Evolutionary conservation across 2,329 filamentous ascomycete species (phyloP).

Genomic region (Neoascochyta sp.): DNA sequence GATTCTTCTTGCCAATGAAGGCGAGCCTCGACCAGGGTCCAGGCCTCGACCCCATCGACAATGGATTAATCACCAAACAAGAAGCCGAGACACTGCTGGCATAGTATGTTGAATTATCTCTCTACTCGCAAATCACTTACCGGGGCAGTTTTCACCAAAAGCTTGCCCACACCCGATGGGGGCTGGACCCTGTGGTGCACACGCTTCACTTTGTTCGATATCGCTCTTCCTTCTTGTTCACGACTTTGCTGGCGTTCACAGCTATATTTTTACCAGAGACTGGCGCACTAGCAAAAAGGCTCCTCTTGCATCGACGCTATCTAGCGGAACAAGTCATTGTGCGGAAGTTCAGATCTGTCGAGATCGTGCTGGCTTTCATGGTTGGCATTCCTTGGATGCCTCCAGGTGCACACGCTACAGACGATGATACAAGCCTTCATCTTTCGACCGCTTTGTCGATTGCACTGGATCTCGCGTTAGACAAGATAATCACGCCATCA

Average conservation of each 20-base stretch:
- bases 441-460: constrained; percentile 67
- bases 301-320: constrained; percentile 61
- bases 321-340: constrained; percentile 61
- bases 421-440: constrained; percentile 70
- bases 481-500: constrained; percentile 63
- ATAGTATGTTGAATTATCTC: constrained; percentile 50
- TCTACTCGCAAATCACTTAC: neutral
- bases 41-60: constrained; percentile 65
- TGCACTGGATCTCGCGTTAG: constrained; percentile 64
- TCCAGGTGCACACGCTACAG: constrained; percentile 61
- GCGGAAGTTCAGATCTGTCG: constrained; percentile 63
- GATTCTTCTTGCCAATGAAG: constrained; percentile 64
- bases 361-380: constrained; percentile 72
- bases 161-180: constrained; percentile 70
- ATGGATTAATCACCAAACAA: constrained; percentile 63
- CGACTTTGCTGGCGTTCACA: constrained; percentile 65
- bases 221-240: constrained; percentile 68
- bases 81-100: constrained; percentile 63
- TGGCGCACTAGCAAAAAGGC: constrained; percentile 60
- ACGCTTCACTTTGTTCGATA: constrained; percentile 62
- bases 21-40: constrained; percentile 61
- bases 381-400: constrained; percentile 74
- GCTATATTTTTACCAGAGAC: constrained; percentile 64
- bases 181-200: constrained; percentile 65
- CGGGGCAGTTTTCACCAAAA: constrained; percentile 61